Evolutionary conservation across 139 green algal genomes (phyloP).

Genomic region (Chlamydomonas sphaeroides): DNA sequence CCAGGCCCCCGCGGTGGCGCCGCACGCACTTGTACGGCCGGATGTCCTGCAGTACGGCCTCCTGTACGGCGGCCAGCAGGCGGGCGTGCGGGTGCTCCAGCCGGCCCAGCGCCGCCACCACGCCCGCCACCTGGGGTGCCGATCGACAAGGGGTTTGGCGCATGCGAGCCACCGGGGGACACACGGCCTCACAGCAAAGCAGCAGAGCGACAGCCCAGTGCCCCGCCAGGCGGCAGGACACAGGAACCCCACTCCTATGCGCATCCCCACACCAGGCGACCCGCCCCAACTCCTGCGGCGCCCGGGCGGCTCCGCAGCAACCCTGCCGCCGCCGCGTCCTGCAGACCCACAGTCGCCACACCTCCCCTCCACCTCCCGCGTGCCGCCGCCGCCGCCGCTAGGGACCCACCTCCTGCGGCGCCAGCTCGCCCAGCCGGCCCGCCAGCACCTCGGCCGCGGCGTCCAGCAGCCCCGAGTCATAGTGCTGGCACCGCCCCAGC

Average conservation of each 20-base stretch:
- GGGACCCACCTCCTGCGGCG: neutral
- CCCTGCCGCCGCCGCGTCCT: no score
- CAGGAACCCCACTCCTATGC: no score
- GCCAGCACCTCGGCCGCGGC: neutral
- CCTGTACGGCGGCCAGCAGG: slow-evolving; percentile 7
- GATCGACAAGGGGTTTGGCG: no score
- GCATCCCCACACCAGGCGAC: no score
- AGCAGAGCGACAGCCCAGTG: neutral
- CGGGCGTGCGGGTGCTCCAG: slow-evolving; percentile 20
- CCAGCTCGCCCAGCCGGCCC: neutral
- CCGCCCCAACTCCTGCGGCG: no score
- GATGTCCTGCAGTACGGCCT: neutral
- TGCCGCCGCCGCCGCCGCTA: neutral
- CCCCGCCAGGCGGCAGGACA: neutral
- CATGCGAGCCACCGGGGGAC: no score
- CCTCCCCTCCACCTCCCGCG: neutral
- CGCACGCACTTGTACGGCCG: slow-evolving; percentile 18
- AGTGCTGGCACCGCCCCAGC: slow-evolving; percentile 14
- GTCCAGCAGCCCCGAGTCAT: slow-evolving; percentile 24
- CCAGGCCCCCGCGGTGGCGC: no score
- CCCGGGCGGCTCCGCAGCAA: no score
- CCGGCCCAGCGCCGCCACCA: slow-evolving; percentile 16
- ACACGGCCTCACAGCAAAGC: no score
- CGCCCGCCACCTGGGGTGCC: neutral
- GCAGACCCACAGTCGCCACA: no score